Percentiles rank a stretch among this genome's conserved stretches.
These are phyloP conservation scores for Verticillium nubilum DNA, from an alignment of 2,329 filamentous ascomycete species.

Conservation along the genomic window DNA sequence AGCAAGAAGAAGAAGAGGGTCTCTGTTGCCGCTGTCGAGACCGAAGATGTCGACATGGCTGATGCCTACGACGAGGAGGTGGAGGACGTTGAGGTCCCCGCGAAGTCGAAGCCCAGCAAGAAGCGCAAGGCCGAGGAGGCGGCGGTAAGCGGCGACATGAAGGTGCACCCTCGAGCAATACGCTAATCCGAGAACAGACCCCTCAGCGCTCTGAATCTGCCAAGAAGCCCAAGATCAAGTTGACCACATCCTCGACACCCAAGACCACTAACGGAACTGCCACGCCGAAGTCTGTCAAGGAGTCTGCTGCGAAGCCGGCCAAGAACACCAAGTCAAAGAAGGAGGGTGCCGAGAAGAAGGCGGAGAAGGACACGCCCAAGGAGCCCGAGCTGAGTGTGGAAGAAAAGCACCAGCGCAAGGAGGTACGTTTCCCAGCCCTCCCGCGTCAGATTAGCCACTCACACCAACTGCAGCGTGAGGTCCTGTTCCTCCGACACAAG, in stretches of 20 bases:
- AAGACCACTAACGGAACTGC: slow-evolving; percentile 62
- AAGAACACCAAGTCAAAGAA: slow-evolving; percentile 52
- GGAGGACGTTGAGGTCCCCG: slow-evolving; percentile 47
- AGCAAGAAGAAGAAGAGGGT: slow-evolving; percentile 39
- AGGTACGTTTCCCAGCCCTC: slow-evolving; percentile 34
- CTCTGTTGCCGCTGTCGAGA: slow-evolving; percentile 38
- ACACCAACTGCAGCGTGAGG: slow-evolving; percentile 53
- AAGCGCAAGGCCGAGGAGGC: slow-evolving; percentile 88
- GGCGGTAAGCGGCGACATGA: slow-evolving; percentile 33
- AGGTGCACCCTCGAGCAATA: too few species aligned
- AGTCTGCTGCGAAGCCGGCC: slow-evolving; percentile 45
- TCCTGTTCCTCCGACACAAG: slow-evolving; percentile 91
- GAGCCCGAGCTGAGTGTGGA: slow-evolving; percentile 54
- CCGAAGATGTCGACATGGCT: slow-evolving; percentile 56
- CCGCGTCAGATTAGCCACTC: slow-evolving; percentile 17
- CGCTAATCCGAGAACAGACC: slow-evolving; percentile 31
- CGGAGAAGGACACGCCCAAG: slow-evolving; percentile 43
- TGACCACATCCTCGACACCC: slow-evolving; percentile 59
- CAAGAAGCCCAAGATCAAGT: slow-evolving; percentile 65
- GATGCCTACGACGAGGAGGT: slow-evolving; percentile 33
- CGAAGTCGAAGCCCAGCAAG: slow-evolving; percentile 71
- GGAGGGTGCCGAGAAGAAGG: slow-evolving; percentile 50
- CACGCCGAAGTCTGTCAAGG: slow-evolving; percentile 48
- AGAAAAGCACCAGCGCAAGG: slow-evolving; percentile 53
- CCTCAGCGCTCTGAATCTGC: slow-evolving; percentile 56